Evolutionary conservation across 441 rosid species (phyloP).

Genomic region (Biscutella laevigata): DNA sequence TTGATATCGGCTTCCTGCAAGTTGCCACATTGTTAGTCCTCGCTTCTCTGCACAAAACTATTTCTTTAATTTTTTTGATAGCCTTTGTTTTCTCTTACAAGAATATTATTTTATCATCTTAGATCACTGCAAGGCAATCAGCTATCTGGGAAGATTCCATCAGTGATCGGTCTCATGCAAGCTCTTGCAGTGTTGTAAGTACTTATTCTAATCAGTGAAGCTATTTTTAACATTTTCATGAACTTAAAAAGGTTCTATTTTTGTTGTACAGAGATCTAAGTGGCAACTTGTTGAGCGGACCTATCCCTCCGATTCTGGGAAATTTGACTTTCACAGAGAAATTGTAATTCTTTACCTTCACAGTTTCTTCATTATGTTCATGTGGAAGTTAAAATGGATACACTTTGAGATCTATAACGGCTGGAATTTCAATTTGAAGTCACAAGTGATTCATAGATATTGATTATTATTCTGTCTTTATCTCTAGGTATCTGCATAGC

Average conservation of each 20-base stretch:
- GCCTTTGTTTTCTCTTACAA: not conserved
- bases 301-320: constrained; percentile 79
- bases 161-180: constrained; percentile 93
- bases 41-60: not conserved
- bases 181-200: constrained; percentile 97
- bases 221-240: not conserved
- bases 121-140: constrained; percentile 93
- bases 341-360: constrained; percentile 40
- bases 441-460: not conserved
- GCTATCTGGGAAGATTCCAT: constrained; percentile 71
- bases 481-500: constrained; percentile 64
- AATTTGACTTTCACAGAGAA: constrained; percentile 83
- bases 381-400: not conserved
- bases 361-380: not conserved
- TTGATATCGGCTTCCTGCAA: constrained; percentile 93
- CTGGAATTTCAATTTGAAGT: not conserved
- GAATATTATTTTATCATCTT: not conserved
- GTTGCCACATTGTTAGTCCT: constrained; percentile 79
- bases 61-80: not conserved
- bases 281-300: constrained; percentile 70
- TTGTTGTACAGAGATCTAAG: constrained; percentile 64
- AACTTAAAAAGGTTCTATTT: not conserved
- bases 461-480: not conserved
- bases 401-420: not conserved
- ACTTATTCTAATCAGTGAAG: constrained; percentile 9